A percentile compares a stretch with the other conserved stretches of the same genome.
phyloP scores from a whole-genome alignment of 139 green algal species.

The Nannochloris sp. region DNA sequence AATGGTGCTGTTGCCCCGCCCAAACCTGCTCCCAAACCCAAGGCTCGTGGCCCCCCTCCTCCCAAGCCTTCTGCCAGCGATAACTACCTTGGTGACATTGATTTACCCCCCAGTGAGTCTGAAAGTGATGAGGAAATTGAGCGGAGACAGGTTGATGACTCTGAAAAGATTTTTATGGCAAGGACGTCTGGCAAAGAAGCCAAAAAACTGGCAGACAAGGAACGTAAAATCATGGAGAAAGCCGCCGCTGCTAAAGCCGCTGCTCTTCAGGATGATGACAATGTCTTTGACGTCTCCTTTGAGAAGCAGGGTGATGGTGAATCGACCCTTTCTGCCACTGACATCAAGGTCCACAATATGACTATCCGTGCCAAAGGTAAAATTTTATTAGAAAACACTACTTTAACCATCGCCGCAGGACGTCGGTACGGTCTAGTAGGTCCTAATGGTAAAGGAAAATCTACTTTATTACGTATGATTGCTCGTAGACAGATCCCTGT shows the following conservation, averaged over 20 bases:
- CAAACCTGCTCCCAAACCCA: not conserved
- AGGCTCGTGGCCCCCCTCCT: not conserved
- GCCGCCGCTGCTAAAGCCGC: conserved; percentile 67
- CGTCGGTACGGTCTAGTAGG: conserved; percentile 76
- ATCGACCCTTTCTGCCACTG: conserved; percentile 53
- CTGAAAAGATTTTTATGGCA: not conserved
- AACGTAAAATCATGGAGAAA: conserved; percentile 72
- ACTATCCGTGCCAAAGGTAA: conserved; percentile 97
- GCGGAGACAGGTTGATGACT: conserved; percentile 31
- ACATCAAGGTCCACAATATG: conserved; percentile 97
- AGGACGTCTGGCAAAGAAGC: conserved; percentile 49
- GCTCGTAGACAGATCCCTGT: conserved; percentile 89
- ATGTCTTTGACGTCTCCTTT: conserved; percentile 93
- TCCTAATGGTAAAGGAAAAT: conserved; percentile 92
- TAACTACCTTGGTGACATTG: conserved; percentile 85
- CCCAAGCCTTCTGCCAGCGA: conserved; percentile 1
- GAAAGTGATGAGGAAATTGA: conserved; percentile 65
- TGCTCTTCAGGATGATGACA: conserved; percentile 88
- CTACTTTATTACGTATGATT: conserved; percentile 94
- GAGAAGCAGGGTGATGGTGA: conserved; percentile 63
- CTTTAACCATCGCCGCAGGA: conserved; percentile 82
- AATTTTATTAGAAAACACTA: conserved; percentile 89
- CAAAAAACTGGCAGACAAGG: conserved; percentile 78
- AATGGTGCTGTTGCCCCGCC: not conserved
- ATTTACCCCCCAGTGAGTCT: conserved; percentile 75